Conservation (phyloP, 768 basidiomycete species). For the Daedalea quercina region DNA sequence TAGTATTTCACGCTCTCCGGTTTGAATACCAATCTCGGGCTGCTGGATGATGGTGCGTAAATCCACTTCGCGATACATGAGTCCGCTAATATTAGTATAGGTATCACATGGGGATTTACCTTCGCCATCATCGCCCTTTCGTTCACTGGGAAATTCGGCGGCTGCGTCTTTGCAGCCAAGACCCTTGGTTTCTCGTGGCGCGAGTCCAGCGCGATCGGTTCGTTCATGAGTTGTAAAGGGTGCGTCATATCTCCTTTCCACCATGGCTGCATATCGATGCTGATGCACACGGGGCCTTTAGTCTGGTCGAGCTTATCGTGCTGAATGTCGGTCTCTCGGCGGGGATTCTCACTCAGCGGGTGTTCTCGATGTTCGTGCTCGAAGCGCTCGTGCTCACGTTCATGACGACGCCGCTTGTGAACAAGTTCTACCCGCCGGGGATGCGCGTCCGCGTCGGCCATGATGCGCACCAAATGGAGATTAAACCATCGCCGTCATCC, state of each 20-base stretch:
- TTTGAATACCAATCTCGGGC: conserved; percentile 70
- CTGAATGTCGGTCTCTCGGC: conserved; percentile 82
- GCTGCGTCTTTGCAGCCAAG: conserved; percentile 57
- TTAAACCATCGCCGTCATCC: neutral
- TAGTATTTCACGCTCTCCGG: conserved; percentile 82
- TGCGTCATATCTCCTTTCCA: conserved; percentile 25
- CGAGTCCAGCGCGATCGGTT: conserved; percentile 79
- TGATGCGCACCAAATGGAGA: neutral
- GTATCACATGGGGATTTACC: conserved; percentile 73
- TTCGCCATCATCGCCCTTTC: conserved; percentile 69
- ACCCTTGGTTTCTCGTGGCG: conserved; percentile 59
- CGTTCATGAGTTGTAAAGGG: conserved; percentile 91
- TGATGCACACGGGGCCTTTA: conserved; percentile 14
- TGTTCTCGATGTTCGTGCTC: conserved; percentile 89
- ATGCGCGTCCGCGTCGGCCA: conserved; percentile 34
- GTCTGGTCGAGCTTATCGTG: conserved; percentile 83
- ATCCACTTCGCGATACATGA: neutral
- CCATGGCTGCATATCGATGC: neutral
- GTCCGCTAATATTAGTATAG: neutral
- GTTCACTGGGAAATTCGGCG: conserved; percentile 74
- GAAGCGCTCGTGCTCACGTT: conserved; percentile 73
- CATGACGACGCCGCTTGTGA: conserved; percentile 78
- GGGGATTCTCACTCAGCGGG: conserved; percentile 50
- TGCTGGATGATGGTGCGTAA: conserved; percentile 54
- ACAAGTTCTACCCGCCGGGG: conserved; percentile 67